Conservation (phyloP, 768 basidiomycete species). For the Lyophyllum shimeji region DNA sequence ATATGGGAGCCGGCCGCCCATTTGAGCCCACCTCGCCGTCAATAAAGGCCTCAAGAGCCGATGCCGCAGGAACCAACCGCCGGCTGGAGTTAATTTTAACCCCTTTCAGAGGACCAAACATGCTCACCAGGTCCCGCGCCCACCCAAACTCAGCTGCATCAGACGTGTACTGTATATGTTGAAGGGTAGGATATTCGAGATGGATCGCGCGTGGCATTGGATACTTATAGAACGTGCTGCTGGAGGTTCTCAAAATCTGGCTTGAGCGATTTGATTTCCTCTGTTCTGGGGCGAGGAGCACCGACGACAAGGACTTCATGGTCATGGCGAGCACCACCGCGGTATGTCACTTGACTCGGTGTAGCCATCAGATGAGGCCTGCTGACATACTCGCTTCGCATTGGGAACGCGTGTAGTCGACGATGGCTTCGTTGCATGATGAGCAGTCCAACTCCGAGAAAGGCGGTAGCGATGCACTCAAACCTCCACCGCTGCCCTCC, state of each 20-base stretch:
- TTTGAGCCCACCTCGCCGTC: neutral
- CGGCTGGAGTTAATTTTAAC: conserved; percentile 6
- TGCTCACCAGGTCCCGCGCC: neutral
- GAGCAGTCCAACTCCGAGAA: neutral
- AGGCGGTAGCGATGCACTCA: neutral
- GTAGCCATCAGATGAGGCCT: neutral
- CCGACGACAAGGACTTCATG: neutral
- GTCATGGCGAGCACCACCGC: neutral
- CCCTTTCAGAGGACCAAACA: neutral
- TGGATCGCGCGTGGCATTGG: neutral
- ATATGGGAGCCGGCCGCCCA: neutral
- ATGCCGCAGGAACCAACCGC: conserved; percentile 10
- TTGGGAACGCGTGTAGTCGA: neutral
- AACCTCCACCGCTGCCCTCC: neutral
- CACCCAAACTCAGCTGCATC: too few relatives aligned
- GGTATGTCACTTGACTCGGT: neutral
- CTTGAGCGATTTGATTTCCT: neutral
- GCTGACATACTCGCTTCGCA: neutral
- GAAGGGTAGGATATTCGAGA: neutral
- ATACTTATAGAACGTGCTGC: neutral
- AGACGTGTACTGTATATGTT: neutral
- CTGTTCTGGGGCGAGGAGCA: neutral
- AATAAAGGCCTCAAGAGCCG: neutral
- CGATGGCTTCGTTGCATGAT: neutral
- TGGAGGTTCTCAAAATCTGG: neutral